These are phyloP conservation scores for Pseudozyma hubeiensis DNA, from an alignment of 1,284 basidiomycete genomes.

Conservation along the genomic window DNA sequence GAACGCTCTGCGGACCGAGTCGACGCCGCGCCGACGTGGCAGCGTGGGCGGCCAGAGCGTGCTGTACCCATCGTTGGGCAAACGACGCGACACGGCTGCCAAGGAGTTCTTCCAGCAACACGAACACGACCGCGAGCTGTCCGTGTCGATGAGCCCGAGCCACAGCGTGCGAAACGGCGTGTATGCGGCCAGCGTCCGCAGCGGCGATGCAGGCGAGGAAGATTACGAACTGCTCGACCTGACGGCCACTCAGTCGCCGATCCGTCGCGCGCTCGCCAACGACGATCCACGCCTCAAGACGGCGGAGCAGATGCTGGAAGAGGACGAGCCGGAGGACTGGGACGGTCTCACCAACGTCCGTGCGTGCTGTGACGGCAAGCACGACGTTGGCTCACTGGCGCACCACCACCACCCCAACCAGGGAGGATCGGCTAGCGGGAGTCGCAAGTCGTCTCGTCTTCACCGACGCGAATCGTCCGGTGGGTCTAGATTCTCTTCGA, in stretches of 20 bases:
- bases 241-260: slow-evolving; percentile 41
- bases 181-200: slow-evolving; percentile 35
- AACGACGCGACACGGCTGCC: slow-evolving; percentile 87
- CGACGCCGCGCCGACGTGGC: slow-evolving; percentile 80
- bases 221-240: slow-evolving; percentile 45
- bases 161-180: slow-evolving; percentile 25
- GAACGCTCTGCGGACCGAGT: slow-evolving; percentile 57
- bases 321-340: slow-evolving; percentile 82
- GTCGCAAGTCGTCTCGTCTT: slow-evolving; percentile 35
- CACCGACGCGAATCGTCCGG: slow-evolving; percentile 39
- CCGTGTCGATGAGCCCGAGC: slow-evolving; percentile 39
- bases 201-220: slow-evolving; percentile 24
- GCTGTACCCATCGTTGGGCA: slow-evolving; percentile 72
- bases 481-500: slow-evolving; percentile 28
- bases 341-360: slow-evolving; percentile 81
- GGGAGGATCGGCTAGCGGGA: slow-evolving; percentile 9
- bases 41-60: slow-evolving; percentile 73
- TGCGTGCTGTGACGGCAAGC: slow-evolving; percentile 91
- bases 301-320: slow-evolving; percentile 71
- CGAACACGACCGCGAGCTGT: slow-evolving; percentile 49
- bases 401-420: slow-evolving; percentile 35
- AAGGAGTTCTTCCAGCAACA: slow-evolving; percentile 78
- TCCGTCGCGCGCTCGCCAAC: slow-evolving; percentile 34
- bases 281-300: slow-evolving; percentile 58
- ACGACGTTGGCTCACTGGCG: slow-evolving; percentile 72